Evolutionary conservation across 257 asterid genomes (phyloP).

Genomic region (Paraleonurus japonicus): DNA sequence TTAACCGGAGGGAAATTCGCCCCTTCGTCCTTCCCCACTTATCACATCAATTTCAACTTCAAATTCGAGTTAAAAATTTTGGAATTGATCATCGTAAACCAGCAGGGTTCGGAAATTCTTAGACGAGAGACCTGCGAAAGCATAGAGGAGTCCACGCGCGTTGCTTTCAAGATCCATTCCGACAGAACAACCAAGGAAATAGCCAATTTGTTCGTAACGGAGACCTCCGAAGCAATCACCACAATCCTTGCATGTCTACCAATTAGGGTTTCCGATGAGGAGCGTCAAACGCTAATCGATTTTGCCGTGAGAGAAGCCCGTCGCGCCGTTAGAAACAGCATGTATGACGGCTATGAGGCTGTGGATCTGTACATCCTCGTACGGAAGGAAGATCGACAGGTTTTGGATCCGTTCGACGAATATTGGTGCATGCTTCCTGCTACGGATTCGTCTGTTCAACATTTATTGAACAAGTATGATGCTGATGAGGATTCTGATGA

Average conservation of each 20-base stretch:
- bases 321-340: not conserved
- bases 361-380: not conserved
- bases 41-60: not conserved
- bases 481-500: not conserved
- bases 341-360: not conserved
- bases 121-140: not conserved
- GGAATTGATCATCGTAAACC: not conserved
- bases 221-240: not conserved
- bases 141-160: not conserved
- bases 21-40: not conserved
- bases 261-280: not conserved
- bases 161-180: not conserved
- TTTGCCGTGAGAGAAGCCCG: not conserved
- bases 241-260: not conserved
- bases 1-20: not conserved
- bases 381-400: not conserved
- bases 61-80: not conserved
- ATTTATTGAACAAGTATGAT: not conserved
- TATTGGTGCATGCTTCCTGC: not conserved
- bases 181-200: not conserved
- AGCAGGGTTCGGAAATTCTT: not conserved
- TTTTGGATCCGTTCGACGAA: not conserved
- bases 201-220: not conserved
- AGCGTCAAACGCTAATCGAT: not conserved
- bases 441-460: not conserved